phyloP scores from a whole-genome alignment of 306 rosid genomes.

The Prunus mongolica region DNA sequence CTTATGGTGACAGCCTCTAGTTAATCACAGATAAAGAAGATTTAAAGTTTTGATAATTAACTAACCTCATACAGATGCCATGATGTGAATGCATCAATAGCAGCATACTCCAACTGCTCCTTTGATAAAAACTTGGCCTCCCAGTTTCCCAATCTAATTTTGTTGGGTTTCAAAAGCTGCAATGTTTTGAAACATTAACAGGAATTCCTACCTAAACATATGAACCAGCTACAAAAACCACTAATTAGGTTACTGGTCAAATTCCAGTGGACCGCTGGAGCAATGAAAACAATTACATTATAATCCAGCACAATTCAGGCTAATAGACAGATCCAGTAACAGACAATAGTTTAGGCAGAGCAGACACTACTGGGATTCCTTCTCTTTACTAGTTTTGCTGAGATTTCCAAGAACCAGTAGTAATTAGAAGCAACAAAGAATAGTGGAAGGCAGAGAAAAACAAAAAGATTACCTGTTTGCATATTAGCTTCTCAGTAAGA shows the following conservation, averaged over 20 bases:
- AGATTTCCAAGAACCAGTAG: neutral
- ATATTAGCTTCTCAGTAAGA: slow-evolving; percentile 58
- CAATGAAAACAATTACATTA: neutral
- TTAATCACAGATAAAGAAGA: neutral
- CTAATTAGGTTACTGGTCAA: neutral
- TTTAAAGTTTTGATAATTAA: neutral
- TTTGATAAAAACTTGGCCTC: slow-evolving; percentile 56
- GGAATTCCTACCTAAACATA: neutral
- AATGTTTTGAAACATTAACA: neutral
- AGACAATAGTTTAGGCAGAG: neutral
- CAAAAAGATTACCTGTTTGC: slow-evolving; percentile 54
- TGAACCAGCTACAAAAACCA: neutral
- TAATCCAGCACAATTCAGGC: neutral
- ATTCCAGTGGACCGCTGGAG: neutral
- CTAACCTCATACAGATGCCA: slow-evolving; percentile 79
- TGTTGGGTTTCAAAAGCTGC: slow-evolving; percentile 73
- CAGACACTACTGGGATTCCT: neutral
- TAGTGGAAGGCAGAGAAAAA: slow-evolving; percentile 10
- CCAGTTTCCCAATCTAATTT: slow-evolving; percentile 79
- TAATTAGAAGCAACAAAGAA: neutral
- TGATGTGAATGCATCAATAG: slow-evolving; percentile 85
- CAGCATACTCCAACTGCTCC: slow-evolving; percentile 77
- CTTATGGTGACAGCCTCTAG: neutral
- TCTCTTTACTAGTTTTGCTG: neutral
- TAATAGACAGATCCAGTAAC: neutral